Evolutionary conservation across 140 eudicot species (phyloP).

Genomic region (Flaveria floridana): DNA sequence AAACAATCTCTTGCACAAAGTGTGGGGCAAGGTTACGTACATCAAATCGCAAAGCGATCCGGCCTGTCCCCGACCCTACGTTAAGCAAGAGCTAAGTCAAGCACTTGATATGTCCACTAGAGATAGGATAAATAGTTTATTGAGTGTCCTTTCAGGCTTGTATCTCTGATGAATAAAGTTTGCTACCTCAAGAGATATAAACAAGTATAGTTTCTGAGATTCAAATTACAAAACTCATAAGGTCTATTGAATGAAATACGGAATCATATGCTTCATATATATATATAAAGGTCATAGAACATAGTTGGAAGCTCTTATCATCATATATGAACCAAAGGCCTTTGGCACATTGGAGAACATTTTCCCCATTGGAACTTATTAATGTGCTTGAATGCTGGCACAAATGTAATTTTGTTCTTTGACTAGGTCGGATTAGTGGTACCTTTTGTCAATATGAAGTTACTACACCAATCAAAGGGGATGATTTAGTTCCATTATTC

Average conservation of each 20-base stretch:
- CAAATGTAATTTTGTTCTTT: neutral
- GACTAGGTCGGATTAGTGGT: neutral
- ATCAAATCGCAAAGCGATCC: no score
- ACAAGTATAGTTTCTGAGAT: neutral
- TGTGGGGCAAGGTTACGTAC: no score
- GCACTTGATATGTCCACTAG: neutral
- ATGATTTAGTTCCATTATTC: neutral
- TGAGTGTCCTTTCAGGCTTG: neutral
- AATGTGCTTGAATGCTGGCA: neutral
- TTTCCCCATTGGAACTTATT: neutral
- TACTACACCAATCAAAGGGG: neutral
- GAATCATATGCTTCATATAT: neutral
- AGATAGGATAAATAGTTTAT: neutral
- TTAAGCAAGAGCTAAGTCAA: no score
- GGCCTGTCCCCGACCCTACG: no score
- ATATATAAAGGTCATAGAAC: neutral
- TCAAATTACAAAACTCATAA: neutral
- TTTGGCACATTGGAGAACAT: conserved; percentile 14
- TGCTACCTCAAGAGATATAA: conserved; percentile 1
- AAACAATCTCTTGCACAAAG: no score
- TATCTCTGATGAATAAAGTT: neutral
- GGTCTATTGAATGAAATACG: neutral
- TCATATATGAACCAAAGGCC: neutral
- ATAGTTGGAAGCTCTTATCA: conserved; percentile 8
- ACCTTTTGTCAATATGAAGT: conserved; percentile 1